Evolutionary conservation across 208 protist genomes (phyloP), one percentile per base, ranked within the genome.

Genomic region (Leishmania aethiopica): DNA sequence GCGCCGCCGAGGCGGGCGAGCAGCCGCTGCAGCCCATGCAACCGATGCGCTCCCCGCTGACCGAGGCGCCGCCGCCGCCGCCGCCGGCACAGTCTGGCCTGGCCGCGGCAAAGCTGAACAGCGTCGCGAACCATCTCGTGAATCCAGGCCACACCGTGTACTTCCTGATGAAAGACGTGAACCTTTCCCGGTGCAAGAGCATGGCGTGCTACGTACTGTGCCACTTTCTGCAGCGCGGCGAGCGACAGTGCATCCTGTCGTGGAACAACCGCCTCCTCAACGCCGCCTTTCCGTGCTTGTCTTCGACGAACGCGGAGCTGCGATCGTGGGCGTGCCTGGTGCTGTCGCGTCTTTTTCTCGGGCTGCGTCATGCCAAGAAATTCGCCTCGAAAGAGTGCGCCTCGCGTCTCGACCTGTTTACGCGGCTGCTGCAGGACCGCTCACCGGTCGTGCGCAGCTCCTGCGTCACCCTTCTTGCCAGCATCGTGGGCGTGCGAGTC

Each of bases 121-220:
- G 77, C 55, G 78, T 82, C 55, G 80, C 77, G 28, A 80, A 75
- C 40, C 71, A 78, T 67, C 72, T 80, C 47, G 79, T 82, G 47
- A 69, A 82, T 40, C 66, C 76, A 11, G 79, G 76, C 2, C 75
- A 86, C 70, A 87, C 80, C 42, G 82, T 97, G 28, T 94, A 93
- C 81, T 96, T 92, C 60, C 71, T 96, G 28, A 88, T 95, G 80
- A 83, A 90, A 88, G 86, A 93, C 77, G 72, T 94, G 72, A 74
- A 89, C 82, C 78, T 98, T 79, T 79, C 84, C 67, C 81, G 97
- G 7, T 96, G 92, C 79, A 97, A 96, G 87, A 89, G 91, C 51
- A 98, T 99, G 91, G 84, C 96, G 11, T 98, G 96, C 79, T 99
- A 99, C 87, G 92, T 99, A 1, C 91, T 99, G 32, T 96, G 91